Conservation (phyloP, 805 yeast species). For the Blastobotrys parvus region DNA sequence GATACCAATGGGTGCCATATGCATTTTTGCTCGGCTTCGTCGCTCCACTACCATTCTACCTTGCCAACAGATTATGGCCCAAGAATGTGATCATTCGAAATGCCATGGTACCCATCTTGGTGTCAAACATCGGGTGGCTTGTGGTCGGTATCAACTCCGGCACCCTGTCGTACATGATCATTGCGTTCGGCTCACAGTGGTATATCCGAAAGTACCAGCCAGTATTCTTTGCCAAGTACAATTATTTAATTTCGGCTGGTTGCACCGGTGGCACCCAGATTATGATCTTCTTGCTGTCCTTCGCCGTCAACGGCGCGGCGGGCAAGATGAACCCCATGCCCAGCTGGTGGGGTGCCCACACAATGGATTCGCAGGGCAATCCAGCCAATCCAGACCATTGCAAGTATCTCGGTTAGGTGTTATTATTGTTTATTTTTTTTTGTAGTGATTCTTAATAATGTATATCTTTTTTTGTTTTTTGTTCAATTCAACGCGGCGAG, state of each 20-base stretch:
- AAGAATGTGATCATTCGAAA: slow-evolving; percentile 22
- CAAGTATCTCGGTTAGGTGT: slow-evolving; percentile 2
- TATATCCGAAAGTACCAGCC: slow-evolving; percentile 35
- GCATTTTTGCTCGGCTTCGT: slow-evolving; percentile 25
- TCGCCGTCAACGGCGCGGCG: slow-evolving; percentile 29
- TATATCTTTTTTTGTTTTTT: no score
- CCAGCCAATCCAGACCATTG: slow-evolving; percentile 11
- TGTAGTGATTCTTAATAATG: not conserved
- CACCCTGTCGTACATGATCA: slow-evolving; percentile 24
- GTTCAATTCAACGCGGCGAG: no score
- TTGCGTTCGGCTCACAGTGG: slow-evolving; percentile 40
- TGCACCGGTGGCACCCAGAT: slow-evolving; percentile 40
- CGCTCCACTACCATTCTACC: slow-evolving; percentile 26
- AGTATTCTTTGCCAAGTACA: slow-evolving; percentile 46
- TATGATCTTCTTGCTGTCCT: slow-evolving; percentile 27
- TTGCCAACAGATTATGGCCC: slow-evolving; percentile 24
- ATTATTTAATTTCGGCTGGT: slow-evolving; percentile 41
- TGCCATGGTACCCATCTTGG: slow-evolving; percentile 23
- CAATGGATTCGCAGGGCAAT: slow-evolving; percentile 1
- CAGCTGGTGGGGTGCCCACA: slow-evolving; percentile 29
- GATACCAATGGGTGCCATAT: slow-evolving; percentile 28
- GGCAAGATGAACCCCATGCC: slow-evolving; percentile 27
- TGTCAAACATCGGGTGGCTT: slow-evolving; percentile 30
- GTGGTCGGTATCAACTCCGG: slow-evolving; percentile 28
- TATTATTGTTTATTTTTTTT: no score